A percentile compares a stretch with the other conserved stretches of the same genome.
Evolutionary conservation across 225 moss, liverwort and hornwort genomes (phyloP).

Genomic region (Rhytidiadelphus loreus): DNA sequence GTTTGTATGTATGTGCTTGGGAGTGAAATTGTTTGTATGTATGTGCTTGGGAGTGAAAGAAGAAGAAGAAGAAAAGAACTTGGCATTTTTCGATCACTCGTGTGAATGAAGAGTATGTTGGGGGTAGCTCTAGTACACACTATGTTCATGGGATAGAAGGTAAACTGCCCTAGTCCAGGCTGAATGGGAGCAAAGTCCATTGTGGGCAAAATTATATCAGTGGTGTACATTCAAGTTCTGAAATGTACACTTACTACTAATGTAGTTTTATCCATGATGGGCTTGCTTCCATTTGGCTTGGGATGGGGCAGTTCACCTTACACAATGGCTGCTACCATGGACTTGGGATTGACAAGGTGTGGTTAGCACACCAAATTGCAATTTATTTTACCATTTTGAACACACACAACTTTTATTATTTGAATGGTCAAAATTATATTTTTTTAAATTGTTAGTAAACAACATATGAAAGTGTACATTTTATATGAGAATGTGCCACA

Average conservation of each 20-base stretch:
- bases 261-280: too few relatives aligned
- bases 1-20: not conserved
- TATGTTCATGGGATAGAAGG: not conserved
- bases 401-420: not conserved
- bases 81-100: rapidly evolving
- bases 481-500: not conserved
- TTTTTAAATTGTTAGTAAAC: not conserved
- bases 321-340: too few relatives aligned
- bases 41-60: not conserved
- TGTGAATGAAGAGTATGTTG: not conserved
- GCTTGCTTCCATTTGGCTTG: too few relatives aligned
- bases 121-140: not conserved
- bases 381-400: not conserved
- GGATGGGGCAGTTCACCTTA: too few relatives aligned
- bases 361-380: not conserved
- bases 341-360: not conserved
- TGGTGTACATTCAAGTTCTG: too few relatives aligned
- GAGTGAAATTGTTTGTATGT: not conserved
- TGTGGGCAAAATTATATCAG: too few relatives aligned
- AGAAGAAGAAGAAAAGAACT: not conserved
- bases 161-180: too few relatives aligned
- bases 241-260: too few relatives aligned
- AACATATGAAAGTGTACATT: not conserved
- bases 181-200: too few relatives aligned
- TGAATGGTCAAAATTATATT: not conserved